Evolutionary conservation across 306 rosid genomes (phyloP), one percentile per base, ranked within the genome.

Genomic region (Trifolium subterraneum): DNA sequence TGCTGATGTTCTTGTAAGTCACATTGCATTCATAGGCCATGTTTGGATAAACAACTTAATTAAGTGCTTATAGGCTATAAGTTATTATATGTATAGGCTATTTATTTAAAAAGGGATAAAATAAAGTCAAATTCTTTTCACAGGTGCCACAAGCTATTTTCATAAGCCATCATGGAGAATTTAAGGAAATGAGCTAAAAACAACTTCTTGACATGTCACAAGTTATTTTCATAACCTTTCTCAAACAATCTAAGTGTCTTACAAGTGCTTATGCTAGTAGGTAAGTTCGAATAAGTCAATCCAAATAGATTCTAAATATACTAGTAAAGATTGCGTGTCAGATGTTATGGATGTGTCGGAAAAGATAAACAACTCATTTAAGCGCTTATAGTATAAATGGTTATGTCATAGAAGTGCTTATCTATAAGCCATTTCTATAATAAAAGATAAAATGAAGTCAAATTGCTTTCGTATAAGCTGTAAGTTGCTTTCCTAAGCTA

Each of bases 1-100:
- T 19, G 97, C 96, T 1, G 82, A 93, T 81, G 85, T 86, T 77
- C 87, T 93, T 50, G 98, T 93, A 80, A 80, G 98, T 81, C 36
- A 29, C 72, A 41, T 15, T 48, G 6, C 71, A 10, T n/a, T 44
- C 39, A 4, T 29, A 56, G 20, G 29, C 6, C 6, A 6, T 52
- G 14, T 52, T 52, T 52, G 12, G 60, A 19, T 8, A 52, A 8
- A 19, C 59, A 52, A 52, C 27, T 52, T 20, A 19, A 19, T 22
- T 3, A 52, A 10, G 29, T 1, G 60, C 25, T 54, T 54, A 19
- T 19, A n/a, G 59, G 59, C 54, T 6, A n/a, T 48, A 52, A 19
- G 60, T 54, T 15, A 8, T 52, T 18, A 52, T 52, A 12, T 52
- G 10, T 19, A 50, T 51, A 3, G 18, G 23, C 56, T 16, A 50